These are phyloP conservation scores for Acacia concinna DNA, from an alignment of 331 rosid species.

Conservation along the genomic window DNA sequence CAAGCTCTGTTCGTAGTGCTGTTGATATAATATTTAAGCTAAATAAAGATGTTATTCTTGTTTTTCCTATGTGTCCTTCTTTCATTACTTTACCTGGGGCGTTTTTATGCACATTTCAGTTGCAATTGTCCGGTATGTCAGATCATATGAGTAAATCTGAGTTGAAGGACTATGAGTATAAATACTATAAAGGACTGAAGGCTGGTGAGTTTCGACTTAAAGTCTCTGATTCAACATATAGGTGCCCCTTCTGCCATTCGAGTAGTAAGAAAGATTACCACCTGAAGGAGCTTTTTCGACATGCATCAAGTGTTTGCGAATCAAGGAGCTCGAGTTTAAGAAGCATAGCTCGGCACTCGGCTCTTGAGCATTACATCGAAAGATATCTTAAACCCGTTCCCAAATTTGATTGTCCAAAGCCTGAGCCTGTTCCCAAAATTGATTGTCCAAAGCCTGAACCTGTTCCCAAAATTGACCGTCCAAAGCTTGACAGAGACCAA, in stretches of 20 bases:
- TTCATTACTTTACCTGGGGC: neutral
- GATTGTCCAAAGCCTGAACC: neutral
- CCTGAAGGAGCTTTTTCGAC: slow-evolving; percentile 51
- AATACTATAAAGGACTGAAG: slow-evolving; percentile 56
- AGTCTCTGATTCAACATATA: slow-evolving; percentile 45
- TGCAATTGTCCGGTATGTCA: slow-evolving; percentile 41
- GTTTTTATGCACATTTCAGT: slow-evolving; percentile 33
- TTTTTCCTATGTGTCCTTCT: neutral
- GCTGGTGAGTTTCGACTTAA: slow-evolving; percentile 33
- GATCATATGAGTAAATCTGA: slow-evolving; percentile 38
- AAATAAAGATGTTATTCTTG: neutral
- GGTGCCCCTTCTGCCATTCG: slow-evolving; percentile 66
- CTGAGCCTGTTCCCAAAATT: neutral
- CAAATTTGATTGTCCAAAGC: neutral
- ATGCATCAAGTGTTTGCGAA: slow-evolving; percentile 42
- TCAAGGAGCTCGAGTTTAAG: slow-evolving; percentile 34
- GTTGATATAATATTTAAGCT: neutral
- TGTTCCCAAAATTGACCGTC: neutral
- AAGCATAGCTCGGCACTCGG: slow-evolving; percentile 61
- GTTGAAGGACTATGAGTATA: slow-evolving; percentile 37
- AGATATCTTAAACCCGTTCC: slow-evolving; percentile 33
- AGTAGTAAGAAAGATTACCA: slow-evolving; percentile 33
- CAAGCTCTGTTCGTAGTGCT: neutral
- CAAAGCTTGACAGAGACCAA: slow-evolving; percentile 27
- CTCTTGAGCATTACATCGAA: slow-evolving; percentile 46